Evolutionary conservation across 2,329 filamentous ascomycete species (phyloP), one percentile per base, ranked within the genome.

Genomic region (Leptographium radiaticola): DNA sequence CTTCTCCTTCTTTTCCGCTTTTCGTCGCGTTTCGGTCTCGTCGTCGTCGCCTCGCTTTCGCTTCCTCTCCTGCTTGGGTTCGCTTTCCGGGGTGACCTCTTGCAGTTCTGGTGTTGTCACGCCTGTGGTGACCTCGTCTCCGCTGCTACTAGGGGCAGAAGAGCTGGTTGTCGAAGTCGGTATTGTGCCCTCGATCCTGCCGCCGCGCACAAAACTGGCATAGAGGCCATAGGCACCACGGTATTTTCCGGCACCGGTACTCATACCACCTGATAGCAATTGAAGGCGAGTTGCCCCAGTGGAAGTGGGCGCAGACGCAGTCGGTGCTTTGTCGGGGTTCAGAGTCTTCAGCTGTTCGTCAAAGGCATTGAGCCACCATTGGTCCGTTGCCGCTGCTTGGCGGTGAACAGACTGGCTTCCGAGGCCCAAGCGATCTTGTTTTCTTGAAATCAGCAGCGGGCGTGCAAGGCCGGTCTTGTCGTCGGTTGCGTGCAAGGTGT

Each of bases 281-380:
- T 76, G 75, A 51, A 82, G 69, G 57, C 75, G 72, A 2, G 56
- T 57, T 56, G 77, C 72, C 49, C 71, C 65, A 54, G 73, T 65
- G 55, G 74, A 71, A 39, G 69, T 71, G 58, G 79, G 66, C 56
- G 79, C 76, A 73, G 84, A 70, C 60, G 77, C 69, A 54, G 81
- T 71, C 60, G 73, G 70, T 52, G 80, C 75, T 59, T 78, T 69
- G 59, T 75, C 74, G 30, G 75, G 74, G 1, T 78, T 81, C 64
- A 95, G 76, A 5, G 84, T 86, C 67, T 93, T 86, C 59, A 96
- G 72, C 54, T 90, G 89, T 66, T 89, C 84, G 68, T 97, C 91
- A 61, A 95, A 96, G 12, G 93, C 93, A 55, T 88, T 85, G 69
- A 95, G 76, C 93, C 93, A 98, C 93, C 93, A 98, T 67, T 95